A percentile compares a stretch with the other conserved stretches of the same genome.
Conservation (phyloP, 1,284 basidiomycete species). For the Ganoderma lucidum region DNA sequence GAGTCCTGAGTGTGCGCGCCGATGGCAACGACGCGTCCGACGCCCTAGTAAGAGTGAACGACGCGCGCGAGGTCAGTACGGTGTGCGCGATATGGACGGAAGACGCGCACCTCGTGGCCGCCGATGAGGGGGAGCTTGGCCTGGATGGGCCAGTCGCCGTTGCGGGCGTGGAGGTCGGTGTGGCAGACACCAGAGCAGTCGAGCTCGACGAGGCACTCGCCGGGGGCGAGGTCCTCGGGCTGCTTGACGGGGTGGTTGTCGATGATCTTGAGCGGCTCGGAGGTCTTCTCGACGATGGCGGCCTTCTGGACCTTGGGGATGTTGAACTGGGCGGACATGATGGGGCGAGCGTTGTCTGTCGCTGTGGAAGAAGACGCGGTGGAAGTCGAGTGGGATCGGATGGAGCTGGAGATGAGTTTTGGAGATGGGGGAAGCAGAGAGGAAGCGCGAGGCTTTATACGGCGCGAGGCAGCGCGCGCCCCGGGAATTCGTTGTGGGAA, state of each 20-base stretch:
- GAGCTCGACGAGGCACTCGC: slow-evolving; percentile 86
- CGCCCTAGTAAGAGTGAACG: slow-evolving; percentile 49
- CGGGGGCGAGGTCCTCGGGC: slow-evolving; percentile 73
- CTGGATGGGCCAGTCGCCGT: slow-evolving; percentile 77
- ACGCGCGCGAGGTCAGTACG: neutral
- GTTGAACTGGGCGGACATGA: slow-evolving; percentile 33
- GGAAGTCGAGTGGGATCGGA: neutral
- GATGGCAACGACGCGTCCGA: slow-evolving; percentile 81
- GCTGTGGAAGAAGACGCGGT: neutral
- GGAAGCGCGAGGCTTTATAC: neutral
- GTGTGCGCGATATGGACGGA: neutral
- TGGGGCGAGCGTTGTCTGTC: neutral
- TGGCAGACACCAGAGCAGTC: slow-evolving; percentile 80
- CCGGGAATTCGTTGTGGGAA: neutral
- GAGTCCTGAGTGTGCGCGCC: slow-evolving; percentile 69
- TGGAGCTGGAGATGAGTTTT: neutral
- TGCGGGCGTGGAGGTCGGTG: slow-evolving; percentile 80
- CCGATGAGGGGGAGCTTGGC: slow-evolving; percentile 81
- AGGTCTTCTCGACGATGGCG: slow-evolving; percentile 60
- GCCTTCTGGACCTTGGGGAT: slow-evolving; percentile 73
- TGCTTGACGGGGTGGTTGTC: slow-evolving; percentile 67
- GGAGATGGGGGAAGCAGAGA: neutral
- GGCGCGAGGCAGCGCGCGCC: neutral
- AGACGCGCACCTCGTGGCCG: slow-evolving; percentile 68
- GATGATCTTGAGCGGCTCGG: slow-evolving; percentile 53